phyloP scores from a whole-genome alignment of 805 yeast genomes.

The Cyberlindnera bimundalis region DNA sequence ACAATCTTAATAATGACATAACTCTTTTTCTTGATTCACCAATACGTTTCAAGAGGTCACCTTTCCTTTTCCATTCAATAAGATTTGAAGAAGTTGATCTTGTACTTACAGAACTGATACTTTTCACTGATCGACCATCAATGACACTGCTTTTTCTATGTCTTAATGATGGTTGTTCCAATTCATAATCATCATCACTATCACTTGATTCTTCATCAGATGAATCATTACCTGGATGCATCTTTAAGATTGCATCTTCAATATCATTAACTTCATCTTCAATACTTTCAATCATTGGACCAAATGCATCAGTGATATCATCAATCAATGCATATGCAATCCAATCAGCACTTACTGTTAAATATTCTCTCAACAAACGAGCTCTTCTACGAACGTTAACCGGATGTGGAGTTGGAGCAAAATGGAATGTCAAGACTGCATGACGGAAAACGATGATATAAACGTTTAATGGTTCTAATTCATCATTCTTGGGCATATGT shows the following conservation, averaged over 20 bases:
- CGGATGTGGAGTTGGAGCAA: conserved; percentile 93
- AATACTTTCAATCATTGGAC: conserved; percentile 91
- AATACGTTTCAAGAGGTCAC: conserved; percentile 90
- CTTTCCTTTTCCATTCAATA: conserved; percentile 84
- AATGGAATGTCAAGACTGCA: conserved; percentile 91
- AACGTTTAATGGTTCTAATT: conserved; percentile 85
- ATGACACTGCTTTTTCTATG: conserved; percentile 13
- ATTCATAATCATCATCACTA: conserved; percentile 35
- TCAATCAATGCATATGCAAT: conserved; percentile 94
- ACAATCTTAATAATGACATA: conserved; percentile 78
- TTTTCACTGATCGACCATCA: conserved; percentile 23
- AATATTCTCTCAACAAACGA: conserved; percentile 77
- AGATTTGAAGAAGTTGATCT: conserved; percentile 37
- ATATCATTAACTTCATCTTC: conserved; percentile 94
- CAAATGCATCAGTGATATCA: conserved; percentile 96
- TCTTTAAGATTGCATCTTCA: conserved; percentile 82
- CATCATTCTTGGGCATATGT: conserved; percentile 44
- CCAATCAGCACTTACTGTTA: conserved; percentile 94
- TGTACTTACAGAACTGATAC: conserved; percentile 29
- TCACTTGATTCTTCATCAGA: conserved; percentile 27
- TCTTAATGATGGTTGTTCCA: conserved; percentile 26
- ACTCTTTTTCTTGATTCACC: conserved; percentile 95
- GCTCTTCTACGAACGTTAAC: conserved; percentile 94
- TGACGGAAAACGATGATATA: conserved; percentile 88
- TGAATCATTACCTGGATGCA: conserved; percentile 62